Evolutionary conservation across 345 rosid genomes (phyloP), one percentile per base, ranked within the genome.

Genomic region (Microthlaspi erraticum): DNA sequence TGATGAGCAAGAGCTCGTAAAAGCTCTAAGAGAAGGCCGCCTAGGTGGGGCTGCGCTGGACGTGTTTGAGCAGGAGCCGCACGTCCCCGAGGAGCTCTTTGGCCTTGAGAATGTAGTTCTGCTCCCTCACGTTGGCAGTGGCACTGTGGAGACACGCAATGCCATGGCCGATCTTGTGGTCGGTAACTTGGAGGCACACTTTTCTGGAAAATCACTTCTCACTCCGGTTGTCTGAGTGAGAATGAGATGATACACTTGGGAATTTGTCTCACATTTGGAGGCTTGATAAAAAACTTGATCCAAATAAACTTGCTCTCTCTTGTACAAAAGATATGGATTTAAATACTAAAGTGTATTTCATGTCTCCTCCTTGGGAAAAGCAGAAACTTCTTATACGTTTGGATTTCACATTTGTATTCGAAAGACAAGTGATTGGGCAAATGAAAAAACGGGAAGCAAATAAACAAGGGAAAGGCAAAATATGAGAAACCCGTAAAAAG

Each of bases 11-110:
- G 89, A 83, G 77, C 82, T 86, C 20, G 87, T 87, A 12, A 79
- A 85, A 36, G 91, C 93, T 54, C 69, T 87, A 17, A 79, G 79
- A 7, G 82, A 86, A 78, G 86, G 93, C 38, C 80, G 85, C 13
- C 43, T 87, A 13, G 89, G 89, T 10, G 89, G 89, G 13, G 91
- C 89, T 41, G 91, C 88, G 34, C 81, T 87, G 1, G 93, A 84
- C 50, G 88, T 84, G 10, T 87, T 71, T 71, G 84, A 85, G 64
- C 50, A 83, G 12, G 93, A 87, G 71, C 93, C 88, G 4, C 53
- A 82, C 7, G 88, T 83, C 23, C 91, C 93, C 0, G 81, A 86
- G 60, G 73, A 82, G 72, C 84, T 90, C 50, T 82, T 81, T 38
- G 73, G 71, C 68, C 87, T 87, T 18, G 84, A 80, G n/a, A 90